Evolutionary conservation across 1,284 basidiomycete species (phyloP), one percentile per base, ranked within the genome.

Genomic region (Apiotrichum gracile): DNA sequence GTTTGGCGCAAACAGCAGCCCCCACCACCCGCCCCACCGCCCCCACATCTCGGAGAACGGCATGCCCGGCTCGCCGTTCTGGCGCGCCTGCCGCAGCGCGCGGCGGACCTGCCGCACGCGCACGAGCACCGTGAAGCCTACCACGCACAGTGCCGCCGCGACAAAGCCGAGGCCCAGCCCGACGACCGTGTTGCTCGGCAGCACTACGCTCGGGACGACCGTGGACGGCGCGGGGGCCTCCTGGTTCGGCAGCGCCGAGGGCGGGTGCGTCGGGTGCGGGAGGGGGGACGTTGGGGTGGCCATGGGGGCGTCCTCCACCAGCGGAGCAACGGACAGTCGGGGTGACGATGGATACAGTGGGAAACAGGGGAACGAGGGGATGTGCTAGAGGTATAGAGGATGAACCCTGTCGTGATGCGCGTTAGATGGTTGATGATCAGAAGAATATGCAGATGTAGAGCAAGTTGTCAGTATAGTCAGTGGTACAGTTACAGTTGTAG

Each of bases 151-250:
- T 0, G 62, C 62, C 6, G 61, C 57, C n/a, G 39, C 49, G 44
- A 66, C 47, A 33, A 66, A 66, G 12, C 64, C 62, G 4, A 63
- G 54, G 4, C 62, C 64, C 24, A 66, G 60, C 16, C 59, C 53
- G 21, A 62, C 40, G 26, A 66, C 60, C 12, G 62, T 66, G 4
- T 52, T 37, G 10, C 24, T 27, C 5, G 54, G 49, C 3, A 59
- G 44, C 24, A 24, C 27, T 12, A 47, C 5, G 34, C 4, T 26
- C 9, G 14, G 5, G 4, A 29, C 6, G 22, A 4, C 12, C 8
- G 45, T 3, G 27, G 45, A 12, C 12, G 31, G n/a, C 27, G 10
- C 10, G 25, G 8, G 4, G 4, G 26, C 24, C 17, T 4, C 29
- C 26, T 27, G 17, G 17, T 14, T 9, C 7, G 16, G 16, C 10